Evolutionary conservation across 257 asterid species (phyloP).

Genomic region (Echium plantagineum): DNA sequence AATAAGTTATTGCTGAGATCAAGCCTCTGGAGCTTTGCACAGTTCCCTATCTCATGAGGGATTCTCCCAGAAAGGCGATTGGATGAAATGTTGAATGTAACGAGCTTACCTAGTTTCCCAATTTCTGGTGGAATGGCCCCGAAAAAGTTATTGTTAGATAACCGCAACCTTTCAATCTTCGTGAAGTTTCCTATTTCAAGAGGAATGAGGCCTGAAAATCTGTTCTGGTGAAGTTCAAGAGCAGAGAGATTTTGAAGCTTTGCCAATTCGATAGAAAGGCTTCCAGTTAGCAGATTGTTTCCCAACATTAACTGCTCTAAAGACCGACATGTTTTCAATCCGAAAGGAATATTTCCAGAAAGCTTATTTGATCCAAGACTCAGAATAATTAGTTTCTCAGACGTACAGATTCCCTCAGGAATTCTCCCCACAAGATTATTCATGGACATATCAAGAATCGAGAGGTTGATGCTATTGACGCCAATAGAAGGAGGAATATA

Average conservation of each 20-base stretch:
- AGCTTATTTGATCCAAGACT: conserved; percentile 70
- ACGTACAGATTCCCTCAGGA: conserved; percentile 52
- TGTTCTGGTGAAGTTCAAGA: conserved; percentile 59
- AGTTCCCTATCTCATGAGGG: conserved; percentile 62
- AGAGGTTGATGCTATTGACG: conserved; percentile 34
- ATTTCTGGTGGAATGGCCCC: conserved; percentile 72
- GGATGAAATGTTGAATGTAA: conserved; percentile 62
- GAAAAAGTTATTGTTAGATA: conserved; percentile 50
- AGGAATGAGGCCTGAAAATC: conserved; percentile 63
- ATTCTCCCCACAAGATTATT: conserved; percentile 62
- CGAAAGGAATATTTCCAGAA: conserved; percentile 64
- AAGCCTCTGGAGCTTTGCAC: conserved; percentile 70
- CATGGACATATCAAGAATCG: conserved; percentile 58
- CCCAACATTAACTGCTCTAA: conserved; percentile 76
- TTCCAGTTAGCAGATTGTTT: conserved; percentile 68
- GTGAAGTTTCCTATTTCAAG: conserved; percentile 45
- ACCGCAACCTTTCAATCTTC: conserved; percentile 58
- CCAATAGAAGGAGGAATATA: conserved; percentile 63
- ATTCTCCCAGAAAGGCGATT: conserved; percentile 48
- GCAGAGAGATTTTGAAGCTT: conserved; percentile 68
- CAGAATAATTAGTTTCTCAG: conserved; percentile 39
- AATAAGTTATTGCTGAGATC: conserved; percentile 68
- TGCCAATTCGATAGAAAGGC: conserved; percentile 51
- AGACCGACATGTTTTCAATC: conserved; percentile 64
- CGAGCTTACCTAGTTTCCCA: conserved; percentile 67